These are phyloP conservation scores for Fusarium citri DNA, from an alignment of 2,329 filamentous ascomycete genomes.

Conservation along the genomic window DNA sequence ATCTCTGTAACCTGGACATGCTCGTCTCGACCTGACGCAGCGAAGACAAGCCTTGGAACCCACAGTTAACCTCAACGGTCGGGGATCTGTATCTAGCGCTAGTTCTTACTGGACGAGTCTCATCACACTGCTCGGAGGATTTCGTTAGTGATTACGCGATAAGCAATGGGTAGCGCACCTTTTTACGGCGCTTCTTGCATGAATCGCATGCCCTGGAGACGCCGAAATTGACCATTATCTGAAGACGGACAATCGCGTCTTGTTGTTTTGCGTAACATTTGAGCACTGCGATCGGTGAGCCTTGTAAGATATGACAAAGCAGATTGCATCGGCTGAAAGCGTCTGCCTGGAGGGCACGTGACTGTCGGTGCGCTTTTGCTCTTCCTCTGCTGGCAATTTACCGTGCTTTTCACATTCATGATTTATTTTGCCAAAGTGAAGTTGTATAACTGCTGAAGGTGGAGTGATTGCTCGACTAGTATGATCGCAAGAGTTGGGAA, in stretches of 20 bases:
- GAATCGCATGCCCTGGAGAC: slow-evolving; percentile 10
- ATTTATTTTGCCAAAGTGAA: neutral
- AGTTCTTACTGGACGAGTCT: slow-evolving; percentile 25
- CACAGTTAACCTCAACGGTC: neutral
- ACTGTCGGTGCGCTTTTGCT: neutral
- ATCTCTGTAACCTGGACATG: slow-evolving; percentile 16
- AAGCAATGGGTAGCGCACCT: neutral
- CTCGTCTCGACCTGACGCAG: neutral
- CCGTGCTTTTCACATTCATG: neutral
- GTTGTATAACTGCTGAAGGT: neutral
- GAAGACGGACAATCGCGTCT: neutral
- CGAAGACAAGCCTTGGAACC: slow-evolving; percentile 6
- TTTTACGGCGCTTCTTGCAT: slow-evolving; percentile 22
- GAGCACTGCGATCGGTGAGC: neutral
- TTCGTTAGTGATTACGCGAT: neutral
- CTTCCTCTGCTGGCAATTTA: neutral
- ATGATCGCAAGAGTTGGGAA: neutral
- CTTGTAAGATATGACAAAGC: neutral
- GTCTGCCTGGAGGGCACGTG: neutral
- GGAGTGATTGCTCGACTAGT: neutral
- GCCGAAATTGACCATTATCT: slow-evolving; percentile 12
- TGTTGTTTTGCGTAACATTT: neutral
- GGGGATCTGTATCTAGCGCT: neutral
- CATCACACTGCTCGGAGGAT: slow-evolving; percentile 1
- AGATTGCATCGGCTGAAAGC: neutral